Base-by-base conservation (phyloP, 2,329 filamentous ascomycete species). In the Calonectria crousiana region DNA sequence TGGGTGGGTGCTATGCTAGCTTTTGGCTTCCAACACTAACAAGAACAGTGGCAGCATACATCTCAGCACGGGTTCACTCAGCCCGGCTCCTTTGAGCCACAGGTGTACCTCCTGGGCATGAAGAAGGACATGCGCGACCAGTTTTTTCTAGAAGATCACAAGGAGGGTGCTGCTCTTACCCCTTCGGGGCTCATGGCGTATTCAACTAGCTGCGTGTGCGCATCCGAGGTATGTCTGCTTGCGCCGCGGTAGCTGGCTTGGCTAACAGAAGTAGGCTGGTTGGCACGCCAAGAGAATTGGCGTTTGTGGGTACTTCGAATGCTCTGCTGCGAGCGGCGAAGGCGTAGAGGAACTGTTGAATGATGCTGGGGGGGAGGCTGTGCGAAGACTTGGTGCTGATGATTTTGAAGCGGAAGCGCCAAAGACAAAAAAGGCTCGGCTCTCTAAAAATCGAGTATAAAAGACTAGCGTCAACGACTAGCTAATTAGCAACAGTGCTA, bases 321-420 rank as follows among this genome's bases (percentile, higher is more conserved):
- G 84, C 68, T 86, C 84, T 6, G 83, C 84, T 60, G 74, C 78
- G 14, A 85, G 82, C 9, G 84, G 84, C 1, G 80, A 86, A 28
- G 84, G 83, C 6, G 76, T 85, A 69, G 78, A 82, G 16, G 74
- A 72, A 5, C 52, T 85, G 3, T 74, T 86, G 3, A 80, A 84
- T 14, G 78, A 79, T 1, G 76, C 78, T 32, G 81, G 58, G 2
- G 71, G 67, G 38, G 80, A 82, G 69, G 81, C 82, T 0, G 77
- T 77, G 13, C 69, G 75, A 41, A 74, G 78, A 30, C 74, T 74
- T 51, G 36, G 80, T 3, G 75, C n/a, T 6, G 65, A 58, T 5
- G 74, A 77, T 5, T 74, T 72, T 0, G 67, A 74, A 20, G 32
- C 34, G 10, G 44, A 72, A 62, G 52, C 30, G 10, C 56, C 66